Conservation (phyloP, 225 moss, liverwort and hornwort species). For the Polytrichum commune region DNA sequence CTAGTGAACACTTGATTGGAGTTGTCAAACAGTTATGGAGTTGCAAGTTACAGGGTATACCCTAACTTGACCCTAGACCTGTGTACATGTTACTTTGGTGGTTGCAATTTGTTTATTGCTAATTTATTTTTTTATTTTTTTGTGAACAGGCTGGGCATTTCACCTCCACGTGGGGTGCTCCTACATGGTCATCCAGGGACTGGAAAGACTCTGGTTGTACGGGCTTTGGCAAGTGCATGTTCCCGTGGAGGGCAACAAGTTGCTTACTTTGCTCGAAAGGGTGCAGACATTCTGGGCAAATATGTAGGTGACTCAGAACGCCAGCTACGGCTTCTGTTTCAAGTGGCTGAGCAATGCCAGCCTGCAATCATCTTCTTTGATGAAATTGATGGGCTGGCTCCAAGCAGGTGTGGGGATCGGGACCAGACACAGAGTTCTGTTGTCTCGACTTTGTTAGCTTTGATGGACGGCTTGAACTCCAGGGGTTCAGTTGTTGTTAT, state of each 20-base stretch:
- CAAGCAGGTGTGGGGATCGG: slow-evolving; percentile 77
- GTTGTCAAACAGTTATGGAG: too few species aligned
- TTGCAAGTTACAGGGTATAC: too few species aligned
- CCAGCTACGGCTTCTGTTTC: slow-evolving; percentile 76
- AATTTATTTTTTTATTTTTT: slow-evolving; percentile 11
- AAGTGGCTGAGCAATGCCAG: slow-evolving; percentile 80
- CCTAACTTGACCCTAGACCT: too few species aligned
- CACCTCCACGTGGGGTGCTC: slow-evolving; percentile 76
- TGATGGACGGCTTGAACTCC: slow-evolving; percentile 80
- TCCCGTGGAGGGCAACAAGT: slow-evolving; percentile 68
- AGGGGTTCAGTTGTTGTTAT: slow-evolving; percentile 86
- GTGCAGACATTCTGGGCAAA: slow-evolving; percentile 83
- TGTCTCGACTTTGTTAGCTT: slow-evolving; percentile 77
- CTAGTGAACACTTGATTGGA: too few species aligned
- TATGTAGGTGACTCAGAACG: slow-evolving; percentile 89
- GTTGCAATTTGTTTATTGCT: too few species aligned
- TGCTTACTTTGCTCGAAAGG: slow-evolving; percentile 82
- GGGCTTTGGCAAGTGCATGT: slow-evolving; percentile 81
- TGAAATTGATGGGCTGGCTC: slow-evolving; percentile 92
- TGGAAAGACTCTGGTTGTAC: slow-evolving; percentile 79
- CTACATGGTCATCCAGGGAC: slow-evolving; percentile 88
- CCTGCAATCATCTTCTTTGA: slow-evolving; percentile 87
- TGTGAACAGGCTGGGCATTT: slow-evolving; percentile 65
- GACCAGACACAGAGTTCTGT: slow-evolving; percentile 91
- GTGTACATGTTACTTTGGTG: too few species aligned